These are phyloP conservation scores for Rhazya stricta DNA, from an alignment of 257 asterid species.

Conservation along the genomic window DNA sequence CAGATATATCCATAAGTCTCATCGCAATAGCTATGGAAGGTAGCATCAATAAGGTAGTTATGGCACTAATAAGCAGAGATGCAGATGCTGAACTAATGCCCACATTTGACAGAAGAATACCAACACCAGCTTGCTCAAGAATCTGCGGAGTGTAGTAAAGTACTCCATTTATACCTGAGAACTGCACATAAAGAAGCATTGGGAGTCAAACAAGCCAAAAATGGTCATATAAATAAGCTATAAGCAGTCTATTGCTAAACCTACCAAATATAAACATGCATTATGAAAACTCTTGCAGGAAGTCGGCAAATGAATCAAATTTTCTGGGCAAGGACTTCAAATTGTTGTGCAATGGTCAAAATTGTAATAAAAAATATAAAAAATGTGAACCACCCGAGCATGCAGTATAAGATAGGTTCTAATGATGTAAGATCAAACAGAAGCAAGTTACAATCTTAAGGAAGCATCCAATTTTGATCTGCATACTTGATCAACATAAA, in stretches of 20 bases:
- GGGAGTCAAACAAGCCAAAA: neutral
- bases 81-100: slow-evolving; percentile 53
- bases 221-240: neutral
- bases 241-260: neutral
- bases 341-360: neutral
- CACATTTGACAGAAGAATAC: slow-evolving; percentile 46
- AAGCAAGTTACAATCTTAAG: neutral
- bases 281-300: neutral
- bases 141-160: slow-evolving; percentile 69
- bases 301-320: neutral
- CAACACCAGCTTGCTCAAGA: slow-evolving; percentile 68
- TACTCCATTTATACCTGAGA: slow-evolving; percentile 63
- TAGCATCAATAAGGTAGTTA: slow-evolving; percentile 58
- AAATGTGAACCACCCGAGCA: neutral
- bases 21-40: slow-evolving; percentile 59
- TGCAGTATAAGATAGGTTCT: neutral
- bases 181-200: slow-evolving; percentile 30
- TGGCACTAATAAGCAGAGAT: slow-evolving; percentile 55
- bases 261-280: neutral
- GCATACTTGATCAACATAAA: neutral
- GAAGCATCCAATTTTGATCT: neutral
- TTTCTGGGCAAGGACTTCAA: neutral
- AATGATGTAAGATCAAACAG: neutral
- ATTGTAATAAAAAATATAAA: too few relatives aligned
- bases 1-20: slow-evolving; percentile 68